phyloP scores from a whole-genome alignment of 2,329 filamentous ascomycete genomes.

The Epichloe sibirici region DNA sequence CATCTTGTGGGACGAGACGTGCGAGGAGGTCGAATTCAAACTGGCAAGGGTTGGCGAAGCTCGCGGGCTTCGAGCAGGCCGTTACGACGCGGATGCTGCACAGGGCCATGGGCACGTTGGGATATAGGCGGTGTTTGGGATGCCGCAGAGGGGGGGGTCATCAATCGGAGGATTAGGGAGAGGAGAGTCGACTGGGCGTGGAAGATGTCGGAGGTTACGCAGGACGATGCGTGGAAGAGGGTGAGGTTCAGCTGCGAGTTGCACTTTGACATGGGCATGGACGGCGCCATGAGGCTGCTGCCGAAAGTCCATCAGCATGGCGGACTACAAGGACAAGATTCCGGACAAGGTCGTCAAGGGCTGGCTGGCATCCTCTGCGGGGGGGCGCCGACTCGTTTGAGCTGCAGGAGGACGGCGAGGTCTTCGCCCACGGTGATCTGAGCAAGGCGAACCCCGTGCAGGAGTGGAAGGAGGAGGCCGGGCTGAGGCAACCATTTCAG shows the following conservation, averaged over 20 bases:
- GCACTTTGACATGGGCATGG: constrained; percentile 26
- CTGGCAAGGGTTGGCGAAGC: constrained; percentile 22
- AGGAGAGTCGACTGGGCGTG: constrained; percentile 22
- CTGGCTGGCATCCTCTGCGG: constrained; percentile 15
- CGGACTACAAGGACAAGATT: constrained; percentile 22
- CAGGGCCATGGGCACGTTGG: constrained; percentile 25
- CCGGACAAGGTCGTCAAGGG: constrained; percentile 22
- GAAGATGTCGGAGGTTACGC: constrained; percentile 20
- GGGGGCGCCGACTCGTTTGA: constrained; percentile 15
- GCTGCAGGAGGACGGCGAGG: constrained; percentile 24
- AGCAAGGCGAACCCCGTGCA: constrained; percentile 24
- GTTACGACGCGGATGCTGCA: constrained; percentile 25
- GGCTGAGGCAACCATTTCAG: constrained; percentile 21
- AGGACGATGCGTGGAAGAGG: constrained; percentile 18
- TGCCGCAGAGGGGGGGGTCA: constrained; percentile 16
- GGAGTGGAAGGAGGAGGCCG: constrained; percentile 23
- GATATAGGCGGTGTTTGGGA: constrained; percentile 22
- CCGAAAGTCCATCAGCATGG: constrained; percentile 22
- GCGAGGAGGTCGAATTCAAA: constrained; percentile 20
- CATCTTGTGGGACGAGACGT: constrained; percentile 24
- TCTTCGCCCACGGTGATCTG: constrained; percentile 22
- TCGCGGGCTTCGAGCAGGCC: constrained; percentile 19
- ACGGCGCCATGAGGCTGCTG: constrained; percentile 23
- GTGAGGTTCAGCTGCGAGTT: constrained; percentile 25
- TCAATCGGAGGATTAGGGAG: constrained; percentile 20